These are phyloP conservation scores for Closterium sp. DNA, from an alignment of 139 green algal species.

Conservation along the genomic window DNA sequence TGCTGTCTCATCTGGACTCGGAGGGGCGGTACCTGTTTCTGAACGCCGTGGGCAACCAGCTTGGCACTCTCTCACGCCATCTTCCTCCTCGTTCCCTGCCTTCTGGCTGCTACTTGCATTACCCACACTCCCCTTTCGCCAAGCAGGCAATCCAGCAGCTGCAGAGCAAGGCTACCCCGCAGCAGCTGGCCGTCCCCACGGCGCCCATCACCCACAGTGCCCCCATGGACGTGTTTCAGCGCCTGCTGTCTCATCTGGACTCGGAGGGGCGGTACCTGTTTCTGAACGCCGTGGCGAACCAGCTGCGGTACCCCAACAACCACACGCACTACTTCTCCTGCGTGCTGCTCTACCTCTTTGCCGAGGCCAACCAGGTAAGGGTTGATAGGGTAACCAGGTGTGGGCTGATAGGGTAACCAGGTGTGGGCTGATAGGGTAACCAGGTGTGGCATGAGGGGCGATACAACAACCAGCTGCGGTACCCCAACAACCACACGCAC, in stretches of 20 bases:
- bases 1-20: slow-evolving; percentile 45
- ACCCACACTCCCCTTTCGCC: not conserved
- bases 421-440: no score
- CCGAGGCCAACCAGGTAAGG: slow-evolving; percentile 63
- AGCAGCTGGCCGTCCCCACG: slow-evolving; percentile 39
- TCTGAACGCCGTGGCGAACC: slow-evolving; percentile 95
- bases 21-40: slow-evolving; percentile 82
- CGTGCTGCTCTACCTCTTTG: slow-evolving; percentile 90
- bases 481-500: slow-evolving; percentile 98
- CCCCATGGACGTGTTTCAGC: slow-evolving; percentile 77
- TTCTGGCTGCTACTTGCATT: not conserved
- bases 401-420: no score
- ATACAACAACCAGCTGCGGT: slow-evolving; percentile 92
- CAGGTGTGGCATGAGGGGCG: no score
- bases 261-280: slow-evolving; percentile 91
- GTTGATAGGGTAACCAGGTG: no score
- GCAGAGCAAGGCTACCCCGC: slow-evolving; percentile 48
- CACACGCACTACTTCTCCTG: slow-evolving; percentile 99
- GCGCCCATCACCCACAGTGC: slow-evolving; percentile 55
- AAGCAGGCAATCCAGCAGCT: slow-evolving; percentile 54
- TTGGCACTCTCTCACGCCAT: not conserved
- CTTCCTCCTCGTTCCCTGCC: no score
- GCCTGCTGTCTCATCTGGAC: slow-evolving; percentile 78
- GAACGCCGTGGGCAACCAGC: slow-evolving; percentile 78
- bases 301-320: slow-evolving; percentile 97